These are phyloP conservation scores for Dispira parvispora DNA, from an alignment of 192 early-diverging fungal genomes.

Conservation along the genomic window DNA sequence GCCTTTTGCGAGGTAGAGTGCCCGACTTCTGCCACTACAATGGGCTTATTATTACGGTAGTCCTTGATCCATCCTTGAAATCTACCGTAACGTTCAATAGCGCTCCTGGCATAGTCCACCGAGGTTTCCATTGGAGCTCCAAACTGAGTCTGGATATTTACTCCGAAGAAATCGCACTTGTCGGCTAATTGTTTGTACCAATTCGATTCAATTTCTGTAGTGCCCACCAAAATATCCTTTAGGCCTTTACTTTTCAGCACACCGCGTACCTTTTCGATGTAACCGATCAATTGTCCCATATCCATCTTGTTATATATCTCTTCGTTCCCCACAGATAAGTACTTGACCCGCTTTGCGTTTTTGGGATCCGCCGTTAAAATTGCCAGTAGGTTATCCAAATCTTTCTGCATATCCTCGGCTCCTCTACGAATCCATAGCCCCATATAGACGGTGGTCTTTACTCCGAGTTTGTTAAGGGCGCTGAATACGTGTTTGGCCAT, in stretches of 20 bases:
- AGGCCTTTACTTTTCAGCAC: too few relatives aligned
- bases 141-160: slow-evolving; percentile 8
- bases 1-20: neutral
- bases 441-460: neutral
- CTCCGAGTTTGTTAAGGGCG: neutral
- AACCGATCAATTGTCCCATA: neutral
- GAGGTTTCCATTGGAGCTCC: too few relatives aligned
- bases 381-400: too few relatives aligned
- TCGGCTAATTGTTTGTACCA: neutral
- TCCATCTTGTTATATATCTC: neutral
- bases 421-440: neutral
- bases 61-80: neutral
- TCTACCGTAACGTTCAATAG: neutral
- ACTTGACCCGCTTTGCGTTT: neutral
- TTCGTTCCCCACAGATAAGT: slow-evolving; percentile 6
- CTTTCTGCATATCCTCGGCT: too few relatives aligned
- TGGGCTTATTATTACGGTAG: neutral
- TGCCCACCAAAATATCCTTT: neutral
- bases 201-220: neutral
- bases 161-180: neutral
- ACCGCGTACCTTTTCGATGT: neutral
- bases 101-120: neutral
- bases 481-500: neutral
- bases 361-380: neutral
- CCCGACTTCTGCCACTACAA: slow-evolving; percentile 7